phyloP scores from a whole-genome alignment of 1,284 basidiomycete species.

The Leccinum solheimii region DNA sequence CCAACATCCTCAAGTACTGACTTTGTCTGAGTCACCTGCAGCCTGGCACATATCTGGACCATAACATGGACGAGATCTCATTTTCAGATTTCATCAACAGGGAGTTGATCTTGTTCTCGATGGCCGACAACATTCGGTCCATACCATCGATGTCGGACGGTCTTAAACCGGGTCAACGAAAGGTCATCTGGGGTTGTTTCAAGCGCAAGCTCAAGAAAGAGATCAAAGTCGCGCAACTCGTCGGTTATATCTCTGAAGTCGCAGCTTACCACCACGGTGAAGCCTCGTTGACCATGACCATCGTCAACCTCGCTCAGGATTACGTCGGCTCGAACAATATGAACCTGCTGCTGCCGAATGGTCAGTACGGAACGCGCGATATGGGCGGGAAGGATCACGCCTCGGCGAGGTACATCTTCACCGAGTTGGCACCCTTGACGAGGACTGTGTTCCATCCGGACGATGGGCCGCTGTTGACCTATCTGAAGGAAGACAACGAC shows the following conservation, averaged over 20 bases:
- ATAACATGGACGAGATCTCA: slow-evolving; percentile 84
- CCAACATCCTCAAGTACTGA: not conserved
- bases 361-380: slow-evolving; percentile 95
- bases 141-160: slow-evolving; percentile 95
- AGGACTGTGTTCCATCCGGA: slow-evolving; percentile 79
- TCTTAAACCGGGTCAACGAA: slow-evolving; percentile 98
- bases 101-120: slow-evolving; percentile 98
- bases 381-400: slow-evolving; percentile 95
- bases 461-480: slow-evolving; percentile 85
- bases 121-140: slow-evolving; percentile 98
- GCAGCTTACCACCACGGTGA: slow-evolving; percentile 99
- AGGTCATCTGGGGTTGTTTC: slow-evolving; percentile 96
- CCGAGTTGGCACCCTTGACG: slow-evolving; percentile 77
- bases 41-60: slow-evolving; percentile 95
- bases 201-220: slow-evolving; percentile 91
- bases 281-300: slow-evolving; percentile 82
- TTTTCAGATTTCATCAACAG: slow-evolving; percentile 97
- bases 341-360: slow-evolving; percentile 87
- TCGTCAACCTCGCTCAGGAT: slow-evolving; percentile 92
- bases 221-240: slow-evolving; percentile 96
- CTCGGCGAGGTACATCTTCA: slow-evolving; percentile 96
- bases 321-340: slow-evolving; percentile 97
- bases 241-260: slow-evolving; percentile 93
- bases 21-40: slow-evolving; percentile 35
- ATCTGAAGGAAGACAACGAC: slow-evolving; percentile 87